Conservation (phyloP, 2,329 filamentous ascomycete species). For the Colletotrichum sansevieriae region DNA sequence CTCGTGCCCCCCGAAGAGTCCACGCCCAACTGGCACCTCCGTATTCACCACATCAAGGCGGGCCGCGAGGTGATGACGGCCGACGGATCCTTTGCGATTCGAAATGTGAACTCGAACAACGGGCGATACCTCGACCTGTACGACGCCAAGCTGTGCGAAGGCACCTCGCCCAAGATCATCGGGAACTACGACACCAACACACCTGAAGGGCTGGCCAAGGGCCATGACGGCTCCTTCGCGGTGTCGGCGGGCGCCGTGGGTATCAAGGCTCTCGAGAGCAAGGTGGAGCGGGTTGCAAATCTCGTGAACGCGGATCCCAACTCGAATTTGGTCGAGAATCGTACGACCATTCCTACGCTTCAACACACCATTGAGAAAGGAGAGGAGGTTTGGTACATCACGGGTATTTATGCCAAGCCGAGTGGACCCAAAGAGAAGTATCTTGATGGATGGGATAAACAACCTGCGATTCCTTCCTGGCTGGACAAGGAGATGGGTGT, state of each 20-base stretch:
- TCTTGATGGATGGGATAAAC: constrained; percentile 71
- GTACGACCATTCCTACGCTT: constrained; percentile 79
- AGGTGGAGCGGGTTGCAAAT: constrained; percentile 66
- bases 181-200: constrained; percentile 71
- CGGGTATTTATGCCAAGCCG: constrained; percentile 79
- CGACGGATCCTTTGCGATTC: constrained; percentile 81
- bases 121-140: constrained; percentile 66
- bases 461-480: constrained; percentile 72
- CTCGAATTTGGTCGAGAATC: constrained; percentile 79
- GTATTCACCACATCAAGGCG: constrained; percentile 72
- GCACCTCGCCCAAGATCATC: constrained; percentile 67
- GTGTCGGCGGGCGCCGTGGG: constrained; percentile 68
- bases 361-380: constrained; percentile 71
- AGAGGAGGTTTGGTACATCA: constrained; percentile 74
- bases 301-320: constrained; percentile 84
- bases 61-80: constrained; percentile 76
- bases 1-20: constrained; percentile 71
- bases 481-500: constrained; percentile 63
- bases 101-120: constrained; percentile 62
- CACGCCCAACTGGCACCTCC: constrained; percentile 77
- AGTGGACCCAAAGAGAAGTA: constrained; percentile 65
- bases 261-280: constrained; percentile 68
- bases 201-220: constrained; percentile 66
- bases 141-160: constrained; percentile 56
- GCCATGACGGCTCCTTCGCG: constrained; percentile 65